A percentile compares a stretch with the other conserved stretches of the same genome.
Conservation (phyloP, 108 stramenopile species). For the Mediolabrus comicus region DNA sequence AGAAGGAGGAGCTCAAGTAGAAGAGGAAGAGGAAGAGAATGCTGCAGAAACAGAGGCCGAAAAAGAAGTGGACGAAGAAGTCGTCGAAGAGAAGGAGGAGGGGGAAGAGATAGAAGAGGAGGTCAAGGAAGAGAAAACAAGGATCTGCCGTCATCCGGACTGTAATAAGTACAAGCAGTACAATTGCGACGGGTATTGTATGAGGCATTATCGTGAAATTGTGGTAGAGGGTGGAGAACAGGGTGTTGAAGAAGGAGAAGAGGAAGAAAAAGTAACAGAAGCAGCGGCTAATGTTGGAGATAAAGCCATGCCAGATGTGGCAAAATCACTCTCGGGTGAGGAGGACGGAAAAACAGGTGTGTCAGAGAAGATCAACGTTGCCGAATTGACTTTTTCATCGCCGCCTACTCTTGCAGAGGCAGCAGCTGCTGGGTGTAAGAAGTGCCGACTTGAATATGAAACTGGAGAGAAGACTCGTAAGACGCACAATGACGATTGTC, state of each 20-base stretch:
- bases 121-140: constrained; percentile 1
- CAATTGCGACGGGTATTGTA: constrained; percentile 13
- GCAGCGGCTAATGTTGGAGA: constrained; percentile 53
- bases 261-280: constrained; percentile 13
- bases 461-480: constrained; percentile 23
- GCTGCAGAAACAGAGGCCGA: constrained; percentile 49
- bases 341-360: background rate
- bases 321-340: background rate
- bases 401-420: constrained; percentile 6
- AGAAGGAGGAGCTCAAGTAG: constrained; percentile 15
- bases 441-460: constrained; percentile 15
- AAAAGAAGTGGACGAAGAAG: background rate
- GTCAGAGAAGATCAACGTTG: background rate
- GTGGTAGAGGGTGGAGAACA: constrained; percentile 1
- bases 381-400: background rate
- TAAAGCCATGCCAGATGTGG: constrained; percentile 16
- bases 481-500: constrained; percentile 15
- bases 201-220: background rate
- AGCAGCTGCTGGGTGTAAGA: constrained; percentile 17
- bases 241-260: background rate
- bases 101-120: background rate
- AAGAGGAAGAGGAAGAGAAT: constrained; percentile 43
- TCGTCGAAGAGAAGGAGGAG: background rate
- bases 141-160: background rate
- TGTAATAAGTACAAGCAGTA: background rate